phyloP scores from a whole-genome alignment of 495 filamentous ascomycete species.

The Podospora tetraspora region DNA sequence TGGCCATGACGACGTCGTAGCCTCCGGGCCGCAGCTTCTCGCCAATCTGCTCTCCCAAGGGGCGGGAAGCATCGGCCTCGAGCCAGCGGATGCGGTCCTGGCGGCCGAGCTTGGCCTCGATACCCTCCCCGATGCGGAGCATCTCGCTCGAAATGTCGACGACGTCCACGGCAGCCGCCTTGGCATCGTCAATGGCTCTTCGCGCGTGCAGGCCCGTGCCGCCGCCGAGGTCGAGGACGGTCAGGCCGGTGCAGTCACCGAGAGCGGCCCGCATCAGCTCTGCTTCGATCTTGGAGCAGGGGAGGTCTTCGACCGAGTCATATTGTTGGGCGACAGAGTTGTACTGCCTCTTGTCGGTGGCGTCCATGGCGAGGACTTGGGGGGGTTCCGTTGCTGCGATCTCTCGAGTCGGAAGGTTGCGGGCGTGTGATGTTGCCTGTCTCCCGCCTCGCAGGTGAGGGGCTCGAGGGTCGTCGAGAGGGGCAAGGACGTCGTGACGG shows the following conservation, averaged over 20 bases:
- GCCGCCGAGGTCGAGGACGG: neutral
- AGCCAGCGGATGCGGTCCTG: neutral
- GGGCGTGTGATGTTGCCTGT: too few species aligned
- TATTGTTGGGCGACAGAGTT: neutral
- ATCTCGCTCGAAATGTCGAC: slow-evolving; percentile 1
- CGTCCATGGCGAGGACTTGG: neutral
- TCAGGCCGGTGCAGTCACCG: neutral
- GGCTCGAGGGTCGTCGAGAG: neutral
- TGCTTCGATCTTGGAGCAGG: neutral
- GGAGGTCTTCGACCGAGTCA: neutral
- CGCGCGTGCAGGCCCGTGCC: neutral
- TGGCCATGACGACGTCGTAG: slow-evolving; percentile 24
- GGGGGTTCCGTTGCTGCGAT: neutral
- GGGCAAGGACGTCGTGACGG: neutral
- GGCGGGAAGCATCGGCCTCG: neutral
- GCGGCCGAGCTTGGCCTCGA: neutral
- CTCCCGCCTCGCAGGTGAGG: neutral
- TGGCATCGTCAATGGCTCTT: neutral
- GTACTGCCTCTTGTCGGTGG: neutral
- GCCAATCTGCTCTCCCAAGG: neutral
- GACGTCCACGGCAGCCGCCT: neutral
- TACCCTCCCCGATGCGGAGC: neutral
- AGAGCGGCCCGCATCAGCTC: neutral
- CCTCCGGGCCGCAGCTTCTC: neutral
- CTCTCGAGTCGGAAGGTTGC: too few species aligned